phyloP scores from a whole-genome alignment of 371 early-diverging fungal genomes.

The Quaeritorhiza haematococci region DNA sequence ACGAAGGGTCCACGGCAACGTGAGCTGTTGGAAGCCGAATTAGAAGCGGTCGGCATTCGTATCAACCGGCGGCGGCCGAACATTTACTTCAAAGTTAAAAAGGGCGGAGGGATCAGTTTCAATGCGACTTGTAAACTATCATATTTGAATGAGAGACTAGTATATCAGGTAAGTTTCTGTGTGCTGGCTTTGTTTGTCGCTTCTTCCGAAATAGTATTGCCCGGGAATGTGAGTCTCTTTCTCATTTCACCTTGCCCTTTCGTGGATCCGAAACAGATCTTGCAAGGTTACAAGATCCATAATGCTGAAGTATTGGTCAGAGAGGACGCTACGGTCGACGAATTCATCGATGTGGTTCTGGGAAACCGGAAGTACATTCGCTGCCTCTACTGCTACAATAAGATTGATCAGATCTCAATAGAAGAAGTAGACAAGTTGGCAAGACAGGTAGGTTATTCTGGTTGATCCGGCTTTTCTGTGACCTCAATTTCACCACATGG shows the following conservation, averaged over 20 bases:
- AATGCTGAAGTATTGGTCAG: slow-evolving; percentile 98
- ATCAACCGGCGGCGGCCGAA: slow-evolving; percentile 90
- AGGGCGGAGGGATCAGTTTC: slow-evolving; percentile 96
- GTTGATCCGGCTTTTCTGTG: slow-evolving; percentile 21
- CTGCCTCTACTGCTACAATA: slow-evolving; percentile 95
- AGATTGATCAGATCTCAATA: slow-evolving; percentile 93
- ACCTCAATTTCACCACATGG: too few relatives aligned
- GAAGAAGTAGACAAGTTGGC: slow-evolving; percentile 95
- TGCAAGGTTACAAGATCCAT: slow-evolving; percentile 96
- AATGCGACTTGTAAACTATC: slow-evolving; percentile 89
- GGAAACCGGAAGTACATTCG: slow-evolving; percentile 96
- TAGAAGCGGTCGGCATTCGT: slow-evolving; percentile 98
- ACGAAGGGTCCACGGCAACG: slow-evolving; percentile 82
- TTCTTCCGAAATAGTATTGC: too few relatives aligned
- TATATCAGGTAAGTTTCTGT: slow-evolving; percentile 51
- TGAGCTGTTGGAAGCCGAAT: slow-evolving; percentile 88
- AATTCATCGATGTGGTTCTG: slow-evolving; percentile 97
- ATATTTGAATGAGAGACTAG: slow-evolving; percentile 83
- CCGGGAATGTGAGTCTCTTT: too few relatives aligned
- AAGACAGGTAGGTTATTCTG: slow-evolving; percentile 35
- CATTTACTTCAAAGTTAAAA: slow-evolving; percentile 95
- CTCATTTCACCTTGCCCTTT: background rate
- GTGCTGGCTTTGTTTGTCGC: background rate
- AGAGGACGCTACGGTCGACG: slow-evolving; percentile 95
- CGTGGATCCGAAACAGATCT: slow-evolving; percentile 51